Evolutionary conservation across 2,329 filamentous ascomycete species (phyloP), one percentile per base, ranked within the genome.

Genomic region (Byssoonygena ceratinophila): DNA sequence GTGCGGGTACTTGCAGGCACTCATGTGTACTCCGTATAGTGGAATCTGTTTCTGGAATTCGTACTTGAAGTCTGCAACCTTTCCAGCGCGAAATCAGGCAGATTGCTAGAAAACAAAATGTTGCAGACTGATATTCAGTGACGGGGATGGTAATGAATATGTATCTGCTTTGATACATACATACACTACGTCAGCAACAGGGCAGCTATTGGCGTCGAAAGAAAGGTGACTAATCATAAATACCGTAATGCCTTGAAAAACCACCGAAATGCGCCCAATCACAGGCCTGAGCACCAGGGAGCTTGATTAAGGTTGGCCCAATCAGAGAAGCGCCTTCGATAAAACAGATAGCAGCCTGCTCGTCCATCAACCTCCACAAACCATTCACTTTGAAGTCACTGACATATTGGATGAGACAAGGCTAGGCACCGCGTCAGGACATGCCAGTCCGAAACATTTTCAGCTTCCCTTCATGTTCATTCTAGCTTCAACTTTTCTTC

Each of bases 301-400:
- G 46, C 46, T 49, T 18, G 14, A 8, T 20, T 23, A 41, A 49
- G 46, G 46, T 49, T 49, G 9, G n/a, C 32, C 50, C 50, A 52
- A 52, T 46, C 16, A 52, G 41, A 16, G 34, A 5, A 22, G n/a
- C 25, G 8, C 7, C 29, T 14, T 32, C 25, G 50, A 52, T 52
- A 52, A 31, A 39, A 46, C 32, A 4, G 44, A 47, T 52, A 52
- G 50, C 50, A 52, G 50, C 50, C 50, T 52, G 50, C 20, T 44
- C 20, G 7, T 25, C 36, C n/a, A 41, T 37, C 46, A 51, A 44
- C 48, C 47, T 44, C 47, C 27, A 43, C 40, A 43, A 51, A 20
- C 39, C n/a, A n/a, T 27, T 37, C 39, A 45, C 18, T 22, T 29
- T n/a, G 14, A n/a, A n/a, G n/a, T n/a, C n/a, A 22, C 34, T 14